Percentiles rank a stretch among this genome's conserved stretches.
Evolutionary conservation across 306 rosid species (phyloP).

Genomic region (Trifolium repens): DNA sequence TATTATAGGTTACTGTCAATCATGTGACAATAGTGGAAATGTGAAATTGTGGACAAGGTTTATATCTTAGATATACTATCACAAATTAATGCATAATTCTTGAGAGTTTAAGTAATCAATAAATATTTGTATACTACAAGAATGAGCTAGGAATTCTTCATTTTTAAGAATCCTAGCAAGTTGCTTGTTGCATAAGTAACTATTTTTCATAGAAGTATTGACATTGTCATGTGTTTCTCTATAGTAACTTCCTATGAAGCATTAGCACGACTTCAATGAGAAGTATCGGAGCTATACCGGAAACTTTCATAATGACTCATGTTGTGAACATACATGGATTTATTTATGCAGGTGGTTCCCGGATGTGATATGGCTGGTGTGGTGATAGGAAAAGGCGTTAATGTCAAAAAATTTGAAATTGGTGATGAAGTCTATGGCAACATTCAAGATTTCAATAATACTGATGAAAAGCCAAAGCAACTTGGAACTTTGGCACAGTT

Average conservation of each 20-base stretch:
- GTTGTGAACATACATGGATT: not conserved
- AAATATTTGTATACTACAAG: not conserved
- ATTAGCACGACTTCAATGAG: no score
- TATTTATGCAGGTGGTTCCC: constrained; percentile 48
- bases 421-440: constrained; percentile 57
- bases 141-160: constrained; percentile 1
- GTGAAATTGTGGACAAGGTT: not conserved
- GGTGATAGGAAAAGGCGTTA: constrained; percentile 41
- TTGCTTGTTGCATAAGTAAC: constrained; percentile 1
- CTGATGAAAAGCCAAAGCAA: constrained; percentile 41
- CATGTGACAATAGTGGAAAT: not conserved
- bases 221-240: not conserved
- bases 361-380: constrained; percentile 61
- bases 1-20: not conserved
- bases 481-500: constrained; percentile 55
- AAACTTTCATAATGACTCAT: not conserved
- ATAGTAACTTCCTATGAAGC: not conserved
- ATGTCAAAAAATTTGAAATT: constrained; percentile 40
- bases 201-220: not conserved
- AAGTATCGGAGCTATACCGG: not conserved
- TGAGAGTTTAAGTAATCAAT: not conserved
- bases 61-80: not conserved
- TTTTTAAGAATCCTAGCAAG: not conserved
- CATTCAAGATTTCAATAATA: constrained; percentile 54
- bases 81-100: not conserved